Evolutionary conservation across 2,329 filamentous ascomycete species (phyloP).

Genomic region (Cryphonectria radicalis): DNA sequence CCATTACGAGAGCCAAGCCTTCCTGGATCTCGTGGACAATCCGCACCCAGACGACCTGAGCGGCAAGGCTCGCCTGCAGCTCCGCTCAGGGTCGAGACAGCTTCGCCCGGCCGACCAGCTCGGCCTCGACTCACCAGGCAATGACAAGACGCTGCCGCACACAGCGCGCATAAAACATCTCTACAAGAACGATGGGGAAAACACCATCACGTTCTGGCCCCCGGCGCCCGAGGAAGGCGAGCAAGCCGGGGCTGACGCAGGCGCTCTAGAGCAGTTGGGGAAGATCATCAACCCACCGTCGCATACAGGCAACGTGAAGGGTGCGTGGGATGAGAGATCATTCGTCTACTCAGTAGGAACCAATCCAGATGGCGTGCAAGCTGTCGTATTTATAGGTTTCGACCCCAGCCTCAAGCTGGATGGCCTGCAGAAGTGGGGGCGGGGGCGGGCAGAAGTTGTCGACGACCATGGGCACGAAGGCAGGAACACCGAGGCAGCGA

Average conservation of each 20-base stretch:
- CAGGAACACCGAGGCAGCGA: background rate
- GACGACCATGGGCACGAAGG: background rate
- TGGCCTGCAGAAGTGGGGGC: slow-evolving; percentile 35
- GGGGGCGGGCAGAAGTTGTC: background rate
- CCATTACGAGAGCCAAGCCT: slow-evolving; percentile 55
- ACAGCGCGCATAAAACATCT: slow-evolving; percentile 31
- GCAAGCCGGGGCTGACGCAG: slow-evolving; percentile 30
- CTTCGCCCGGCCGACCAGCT: slow-evolving; percentile 37
- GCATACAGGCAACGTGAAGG: slow-evolving; percentile 43
- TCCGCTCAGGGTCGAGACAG: slow-evolving; percentile 48
- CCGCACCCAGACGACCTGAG: slow-evolving; percentile 39
- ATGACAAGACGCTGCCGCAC: slow-evolving; percentile 20
- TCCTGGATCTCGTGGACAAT: slow-evolving; percentile 64
- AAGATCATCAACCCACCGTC: slow-evolving; percentile 45
- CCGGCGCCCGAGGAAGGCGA: slow-evolving; percentile 34
- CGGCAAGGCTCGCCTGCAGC: slow-evolving; percentile 51
- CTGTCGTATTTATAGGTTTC: slow-evolving; percentile 49
- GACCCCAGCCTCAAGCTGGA: slow-evolving; percentile 45
- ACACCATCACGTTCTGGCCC: slow-evolving; percentile 42
- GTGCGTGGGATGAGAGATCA: slow-evolving; percentile 51
- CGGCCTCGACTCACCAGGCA: background rate
- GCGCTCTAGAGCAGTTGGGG: slow-evolving; percentile 42
- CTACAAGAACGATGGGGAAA: slow-evolving; percentile 32
- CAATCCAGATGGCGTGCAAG: slow-evolving; percentile 34
- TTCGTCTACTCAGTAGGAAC: slow-evolving; percentile 49